Conservation (phyloP, 1,139 yeast species). For the Protomyces macrosporus region DNA sequence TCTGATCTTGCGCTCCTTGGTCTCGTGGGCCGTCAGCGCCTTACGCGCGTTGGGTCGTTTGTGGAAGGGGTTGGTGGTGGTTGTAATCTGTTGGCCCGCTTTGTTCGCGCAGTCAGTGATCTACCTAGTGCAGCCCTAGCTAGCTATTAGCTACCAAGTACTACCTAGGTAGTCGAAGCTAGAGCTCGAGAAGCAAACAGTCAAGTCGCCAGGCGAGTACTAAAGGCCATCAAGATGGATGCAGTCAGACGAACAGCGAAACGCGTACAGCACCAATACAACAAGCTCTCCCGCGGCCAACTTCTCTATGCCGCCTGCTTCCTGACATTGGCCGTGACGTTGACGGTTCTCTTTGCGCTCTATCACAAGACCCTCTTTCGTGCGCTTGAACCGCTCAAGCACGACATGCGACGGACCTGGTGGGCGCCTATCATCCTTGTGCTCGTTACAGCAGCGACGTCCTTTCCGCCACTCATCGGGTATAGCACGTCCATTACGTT, state of each 20-base stretch:
- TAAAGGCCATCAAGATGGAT: not conserved
- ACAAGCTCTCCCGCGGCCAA: slow-evolving; percentile 2
- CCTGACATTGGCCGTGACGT: not conserved
- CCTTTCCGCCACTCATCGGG: slow-evolving; percentile 88
- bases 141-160: no score
- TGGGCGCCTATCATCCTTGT: slow-evolving; percentile 56
- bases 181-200: no score
- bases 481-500: slow-evolving; percentile 51
- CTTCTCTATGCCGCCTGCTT: slow-evolving; percentile 2
- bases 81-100: no score
- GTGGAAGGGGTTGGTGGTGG: no score
- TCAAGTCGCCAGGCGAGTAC: no score
- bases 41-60: no score
- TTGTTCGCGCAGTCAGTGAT: no score
- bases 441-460: slow-evolving; percentile 46
- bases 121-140: no score
- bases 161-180: no score
- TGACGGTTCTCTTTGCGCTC: not conserved
- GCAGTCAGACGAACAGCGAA: not conserved
- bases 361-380: slow-evolving; percentile 11
- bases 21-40: no score
- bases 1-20: no score
- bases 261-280: not conserved
- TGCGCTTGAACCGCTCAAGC: slow-evolving; percentile 8
- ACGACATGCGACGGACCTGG: slow-evolving; percentile 28